Evolutionary conservation across 2,329 filamentous ascomycete genomes (phyloP), one percentile per base, ranked within the genome.

Genomic region (Fusarium dimerum): DNA sequence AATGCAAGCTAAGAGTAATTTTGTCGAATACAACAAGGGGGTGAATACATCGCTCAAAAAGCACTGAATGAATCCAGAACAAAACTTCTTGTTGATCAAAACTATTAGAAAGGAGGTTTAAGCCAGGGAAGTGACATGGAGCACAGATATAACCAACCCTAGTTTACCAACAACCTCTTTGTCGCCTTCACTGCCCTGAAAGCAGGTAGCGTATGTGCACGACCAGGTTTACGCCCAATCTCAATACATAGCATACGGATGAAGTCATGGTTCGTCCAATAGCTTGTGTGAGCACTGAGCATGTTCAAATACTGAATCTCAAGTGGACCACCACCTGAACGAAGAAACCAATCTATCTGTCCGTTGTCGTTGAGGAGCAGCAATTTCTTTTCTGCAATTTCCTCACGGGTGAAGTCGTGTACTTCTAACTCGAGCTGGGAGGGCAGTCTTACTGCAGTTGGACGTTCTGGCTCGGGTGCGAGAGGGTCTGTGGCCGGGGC

Each of bases 261-360:
- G 69, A 99, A 92, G 68, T 97, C 94, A 29, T 78, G 83, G 63
- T 89, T 86, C 2, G 85, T 81, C 94, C 94, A 99, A 71, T 99
- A 99, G 68, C 89, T 93, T 50, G 90, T 92, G 71, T 99, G 94
- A 9, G 94, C 94, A 51, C 91, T 90, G 49, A 99, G 75, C 94
- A 99, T 99, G 61, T 96, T 97, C 36, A 97, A 73, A 68, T 99
- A 99, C 72, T 97, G 92, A 20, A 97, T 92, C 71, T 96, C 94
- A 36, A 99, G 76, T 5, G 92, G 88, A 0, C 94, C 94, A 2
- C 90, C 88, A 1, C 91, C 89, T 8, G 90, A 92, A 45, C 85
- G 85, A 45, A 99, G 76, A 64, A 88, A 95, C 72, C 85, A 99
- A 69, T 99, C 94, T 40, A 99, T 87, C 72, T 99, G 94, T 0